A percentile compares a stretch with the other conserved stretches of the same genome.
These are phyloP conservation scores for Metschnikowia matae DNA, from an alignment of 805 yeast genomes.

Conservation along the genomic window DNA sequence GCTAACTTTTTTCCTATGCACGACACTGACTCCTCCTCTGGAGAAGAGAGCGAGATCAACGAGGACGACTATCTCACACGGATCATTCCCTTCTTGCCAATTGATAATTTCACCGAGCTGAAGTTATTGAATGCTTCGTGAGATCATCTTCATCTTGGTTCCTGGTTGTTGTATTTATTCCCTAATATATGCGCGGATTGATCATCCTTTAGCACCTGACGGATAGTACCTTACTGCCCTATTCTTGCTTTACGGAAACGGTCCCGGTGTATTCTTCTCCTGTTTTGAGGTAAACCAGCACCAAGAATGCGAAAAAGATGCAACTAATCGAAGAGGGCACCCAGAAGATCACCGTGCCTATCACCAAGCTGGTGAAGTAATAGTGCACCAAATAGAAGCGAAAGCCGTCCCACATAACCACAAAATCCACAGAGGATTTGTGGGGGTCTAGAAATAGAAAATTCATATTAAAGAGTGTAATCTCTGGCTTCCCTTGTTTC, in stretches of 20 bases:
- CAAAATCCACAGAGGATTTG: slow-evolving; percentile 23
- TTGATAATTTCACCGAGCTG: slow-evolving; percentile 25
- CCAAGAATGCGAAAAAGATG: slow-evolving; percentile 21
- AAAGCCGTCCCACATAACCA: slow-evolving; percentile 36
- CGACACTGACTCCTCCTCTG: neutral
- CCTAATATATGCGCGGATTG: neutral
- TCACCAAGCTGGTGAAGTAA: slow-evolving; percentile 26
- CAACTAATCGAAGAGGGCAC: slow-evolving; percentile 27
- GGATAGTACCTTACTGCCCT: neutral
- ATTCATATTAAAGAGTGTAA: slow-evolving; percentile 6
- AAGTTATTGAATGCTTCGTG: slow-evolving; percentile 17
- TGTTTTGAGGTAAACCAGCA: slow-evolving; percentile 13
- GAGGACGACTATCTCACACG: slow-evolving; percentile 34
- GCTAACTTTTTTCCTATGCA: slow-evolving; percentile 10
- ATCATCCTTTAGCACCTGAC: neutral
- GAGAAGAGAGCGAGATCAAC: slow-evolving; percentile 15
- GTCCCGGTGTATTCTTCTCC: neutral
- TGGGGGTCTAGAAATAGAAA: slow-evolving; percentile 12
- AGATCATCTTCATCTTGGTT: neutral
- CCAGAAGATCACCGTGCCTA: slow-evolving; percentile 41
- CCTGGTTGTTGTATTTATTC: neutral
- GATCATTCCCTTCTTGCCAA: slow-evolving; percentile 38
- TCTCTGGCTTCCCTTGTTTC: neutral
- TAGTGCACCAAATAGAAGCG: slow-evolving; percentile 38
- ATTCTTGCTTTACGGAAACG: neutral